Evolutionary conservation across 1,284 basidiomycete genomes (phyloP).

Genomic region (Mrakiaceae sp.): DNA sequence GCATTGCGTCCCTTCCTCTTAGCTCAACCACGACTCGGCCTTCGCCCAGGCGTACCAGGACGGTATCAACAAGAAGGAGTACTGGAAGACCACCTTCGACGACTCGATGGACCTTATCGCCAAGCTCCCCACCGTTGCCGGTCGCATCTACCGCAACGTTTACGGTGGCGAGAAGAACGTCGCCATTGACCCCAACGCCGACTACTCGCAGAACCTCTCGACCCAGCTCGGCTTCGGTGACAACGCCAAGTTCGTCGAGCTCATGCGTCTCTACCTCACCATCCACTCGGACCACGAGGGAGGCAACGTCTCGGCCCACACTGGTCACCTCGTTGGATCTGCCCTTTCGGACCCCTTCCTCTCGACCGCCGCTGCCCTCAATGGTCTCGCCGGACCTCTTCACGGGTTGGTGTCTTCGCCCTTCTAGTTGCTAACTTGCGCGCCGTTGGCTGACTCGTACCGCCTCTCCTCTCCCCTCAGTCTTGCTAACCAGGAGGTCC

Average conservation of each 20-base stretch:
- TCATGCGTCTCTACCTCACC: conserved; percentile 92
- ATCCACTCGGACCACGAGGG: conserved; percentile 99
- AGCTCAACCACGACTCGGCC: conserved; percentile 93
- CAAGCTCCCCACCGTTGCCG: conserved; percentile 93
- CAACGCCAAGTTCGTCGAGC: conserved; percentile 80
- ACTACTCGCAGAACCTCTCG: conserved; percentile 89
- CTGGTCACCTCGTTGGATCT: conserved; percentile 91
- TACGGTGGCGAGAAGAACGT: conserved; percentile 74
- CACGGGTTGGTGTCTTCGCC: conserved; percentile 49
- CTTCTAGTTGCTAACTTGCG: not conserved
- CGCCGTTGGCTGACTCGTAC: not conserved
- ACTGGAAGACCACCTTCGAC: conserved; percentile 93
- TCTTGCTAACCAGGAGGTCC: conserved; percentile 91
- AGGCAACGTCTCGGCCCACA: conserved; percentile 96
- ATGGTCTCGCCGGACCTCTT: conserved; percentile 92
- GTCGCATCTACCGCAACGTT: conserved; percentile 92
- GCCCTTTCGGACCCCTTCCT: conserved; percentile 98
- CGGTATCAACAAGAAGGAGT: conserved; percentile 90
- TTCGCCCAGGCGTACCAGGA: conserved; percentile 91
- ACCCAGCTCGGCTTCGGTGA: conserved; percentile 87
- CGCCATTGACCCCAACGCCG: conserved; percentile 72
- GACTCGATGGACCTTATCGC: conserved; percentile 97
- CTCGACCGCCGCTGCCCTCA: conserved; percentile 81
- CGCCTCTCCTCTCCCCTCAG: conserved; percentile 23
- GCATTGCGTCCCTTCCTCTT: conserved; percentile 4